Percentiles rank a stretch among this genome's conserved stretches.
These are phyloP conservation scores for Colletotrichum sp. DNA, from an alignment of 2,329 filamentous ascomycete species.

Conservation along the genomic window DNA sequence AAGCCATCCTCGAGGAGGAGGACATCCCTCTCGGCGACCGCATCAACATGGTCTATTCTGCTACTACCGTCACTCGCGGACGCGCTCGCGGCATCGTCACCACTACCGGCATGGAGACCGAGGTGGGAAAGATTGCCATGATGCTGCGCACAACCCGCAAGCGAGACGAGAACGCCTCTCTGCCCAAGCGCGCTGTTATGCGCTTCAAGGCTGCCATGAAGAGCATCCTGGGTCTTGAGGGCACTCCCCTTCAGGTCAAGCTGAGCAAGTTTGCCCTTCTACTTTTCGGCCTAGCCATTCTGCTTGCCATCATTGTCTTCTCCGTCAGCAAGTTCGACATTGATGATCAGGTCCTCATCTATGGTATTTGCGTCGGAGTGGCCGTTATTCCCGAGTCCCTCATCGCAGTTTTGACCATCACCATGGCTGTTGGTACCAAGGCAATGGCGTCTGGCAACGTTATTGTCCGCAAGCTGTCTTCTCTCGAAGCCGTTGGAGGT, in stretches of 20 bases:
- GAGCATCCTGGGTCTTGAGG: constrained; percentile 69
- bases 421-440: constrained; percentile 71
- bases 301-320: constrained; percentile 68
- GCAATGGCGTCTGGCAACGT: constrained; percentile 69
- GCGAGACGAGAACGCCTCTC: constrained; percentile 46
- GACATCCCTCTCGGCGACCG: constrained; percentile 71
- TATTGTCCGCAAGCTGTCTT: constrained; percentile 68
- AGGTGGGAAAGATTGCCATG: constrained; percentile 78
- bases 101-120: constrained; percentile 74
- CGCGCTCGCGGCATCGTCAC: constrained; percentile 73
- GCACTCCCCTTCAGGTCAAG: constrained; percentile 85
- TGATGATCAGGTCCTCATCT: constrained; percentile 62
- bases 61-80: constrained; percentile 74
- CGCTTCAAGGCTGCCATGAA: constrained; percentile 44
- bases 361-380: constrained; percentile 66
- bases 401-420: constrained; percentile 74
- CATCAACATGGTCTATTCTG: constrained; percentile 73
- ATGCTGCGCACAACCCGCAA: constrained; percentile 66
- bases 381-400: constrained; percentile 71
- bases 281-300: constrained; percentile 74
- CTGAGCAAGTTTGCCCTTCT: constrained; percentile 84
- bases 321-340: constrained; percentile 60
- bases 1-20: constrained; percentile 55
- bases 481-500: constrained; percentile 70
- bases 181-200: constrained; percentile 44